These are phyloP conservation scores for Cryptococcus sp. DNA, from an alignment of 1,284 basidiomycete genomes.

Conservation along the genomic window DNA sequence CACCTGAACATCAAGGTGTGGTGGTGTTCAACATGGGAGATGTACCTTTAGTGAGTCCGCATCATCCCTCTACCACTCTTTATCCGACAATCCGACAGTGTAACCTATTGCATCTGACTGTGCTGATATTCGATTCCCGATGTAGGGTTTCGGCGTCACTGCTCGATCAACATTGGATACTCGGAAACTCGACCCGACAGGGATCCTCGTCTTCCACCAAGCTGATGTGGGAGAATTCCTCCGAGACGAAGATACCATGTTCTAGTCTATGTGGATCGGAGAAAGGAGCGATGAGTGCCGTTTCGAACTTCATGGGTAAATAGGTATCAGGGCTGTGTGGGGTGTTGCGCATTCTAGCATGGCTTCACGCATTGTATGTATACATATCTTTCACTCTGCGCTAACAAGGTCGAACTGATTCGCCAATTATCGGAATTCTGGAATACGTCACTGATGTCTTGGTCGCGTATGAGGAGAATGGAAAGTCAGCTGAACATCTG, in stretches of 20 bases:
- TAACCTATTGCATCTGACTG: not conserved
- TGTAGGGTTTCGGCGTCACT: constrained; percentile 94
- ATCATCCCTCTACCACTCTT: not conserved
- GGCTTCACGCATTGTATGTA: no score
- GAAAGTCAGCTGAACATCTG: no score
- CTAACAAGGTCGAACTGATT: no score
- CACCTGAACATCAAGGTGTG: constrained; percentile 97
- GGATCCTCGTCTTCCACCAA: constrained; percentile 98
- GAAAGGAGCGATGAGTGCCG: no score
- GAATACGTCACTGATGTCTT: no score
- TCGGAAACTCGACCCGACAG: constrained; percentile 94
- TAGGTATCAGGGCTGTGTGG: not conserved
- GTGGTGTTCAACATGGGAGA: constrained; percentile 96
- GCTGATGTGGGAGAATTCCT: constrained; percentile 97
- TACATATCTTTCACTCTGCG: no score
- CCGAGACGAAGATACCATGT: constrained; percentile 75
- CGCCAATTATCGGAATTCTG: no score
- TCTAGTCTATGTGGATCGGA: constrained; percentile 24
- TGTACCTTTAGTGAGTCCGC: constrained; percentile 70
- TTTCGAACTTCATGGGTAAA: not conserved
- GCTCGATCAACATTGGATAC: constrained; percentile 95
- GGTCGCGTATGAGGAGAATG: no score
- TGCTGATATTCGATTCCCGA: constrained; percentile 5
- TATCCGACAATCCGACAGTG: not conserved
- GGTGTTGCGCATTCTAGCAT: no score